Evolutionary conservation across 345 rosid genomes (phyloP), one percentile per base, ranked within the genome.

Genomic region (Capsella bursapastoris): DNA sequence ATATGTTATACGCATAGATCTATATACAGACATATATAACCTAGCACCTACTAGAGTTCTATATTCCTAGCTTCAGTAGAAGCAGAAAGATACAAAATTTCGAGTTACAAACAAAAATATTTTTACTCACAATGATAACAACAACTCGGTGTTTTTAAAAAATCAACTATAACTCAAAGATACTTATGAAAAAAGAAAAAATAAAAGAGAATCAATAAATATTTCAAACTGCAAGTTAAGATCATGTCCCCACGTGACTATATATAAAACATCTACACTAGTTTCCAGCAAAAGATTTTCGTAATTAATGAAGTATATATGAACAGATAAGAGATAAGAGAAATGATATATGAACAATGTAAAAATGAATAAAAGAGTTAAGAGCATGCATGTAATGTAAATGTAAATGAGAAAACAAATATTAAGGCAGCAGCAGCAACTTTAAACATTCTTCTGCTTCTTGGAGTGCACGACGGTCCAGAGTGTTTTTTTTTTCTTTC

Each of bases 381-480:
- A 10, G 31, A 28, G 31, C 68, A 68, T 75, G 79, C 69, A 57
- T 59, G 55, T 5, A 22, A 56, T 31, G 61, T 28, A 45, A 15
- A 73, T 65, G 52, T 50, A 73, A 25, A 27, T 74, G 68, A 40
- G 53, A 66, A 51, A 66, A 44, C 41, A 68, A 5, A 60, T 4
- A 43, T 64, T 5, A 56, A 61, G 52, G 66, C 75, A 76, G 37
- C 25, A 22, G 25, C 25, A 22, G 49, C 53, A 70, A 70, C 60
- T 76, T 76, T 76, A 70, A 76, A 76, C 80, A 76, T 76, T 70
- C 75, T 70, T 70, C 75, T 76, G 71, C 38, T 16, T 70, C 44
- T 70, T 76, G 34, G 70, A 60, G 49, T 68, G 79, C 79, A 68
- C 64, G 74, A 76, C 38, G 74, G 71, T 70, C 59, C 65, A 75